Base-by-base conservation (phyloP, 805 yeast species). In the Pichia nanzhaoensis region DNA sequence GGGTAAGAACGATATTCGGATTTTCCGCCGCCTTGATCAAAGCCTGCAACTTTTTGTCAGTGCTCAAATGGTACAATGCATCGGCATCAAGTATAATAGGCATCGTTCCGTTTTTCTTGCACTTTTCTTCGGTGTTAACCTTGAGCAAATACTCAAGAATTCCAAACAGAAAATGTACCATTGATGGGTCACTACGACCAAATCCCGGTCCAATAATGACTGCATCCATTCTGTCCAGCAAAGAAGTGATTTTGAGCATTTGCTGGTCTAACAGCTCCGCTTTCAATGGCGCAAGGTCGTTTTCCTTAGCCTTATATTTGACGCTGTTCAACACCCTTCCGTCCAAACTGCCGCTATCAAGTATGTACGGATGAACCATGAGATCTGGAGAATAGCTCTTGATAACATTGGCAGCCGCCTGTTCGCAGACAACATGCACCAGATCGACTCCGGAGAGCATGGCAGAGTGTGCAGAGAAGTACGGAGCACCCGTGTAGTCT, bases 401-500 rank as follows among this genome's bases (percentile, higher is more conserved):
- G 57, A 91, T 88, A 6, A 87, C 82, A 0, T 82, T 66, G 0
- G 86, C 90, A 1, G 97, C 97, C 27, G 68, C 65, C 41, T 67
- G 63, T 53, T 88, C 95, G 66, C 98, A 93, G n/a, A 93, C 73
- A 9, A 91, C 74, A 63, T 91, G 98, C 32, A 91, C 76, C 67
- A 93, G 70, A 60, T 91, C 99, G 43, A 89, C 82, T 1, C 99
- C 99, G 41, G 83, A 72, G 32, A 84, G 65, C 2, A 95, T 85
- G 1, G 95, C 78, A 1, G 96, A 84, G 60, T 84, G 83, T 5
- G 95, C 84, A 31, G 95, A 75, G 61, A 93, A 93, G 63, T 72
- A 93, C 2, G 98, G 98, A 0, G 99, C 99, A 0, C 99, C 99
- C 0, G 97, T 90, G 61, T 89, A 91, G 61, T 91, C 97, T 61